Base-by-base conservation (phyloP, 306 rosid genomes). In the Cyclanthera cordifolia region DNA sequence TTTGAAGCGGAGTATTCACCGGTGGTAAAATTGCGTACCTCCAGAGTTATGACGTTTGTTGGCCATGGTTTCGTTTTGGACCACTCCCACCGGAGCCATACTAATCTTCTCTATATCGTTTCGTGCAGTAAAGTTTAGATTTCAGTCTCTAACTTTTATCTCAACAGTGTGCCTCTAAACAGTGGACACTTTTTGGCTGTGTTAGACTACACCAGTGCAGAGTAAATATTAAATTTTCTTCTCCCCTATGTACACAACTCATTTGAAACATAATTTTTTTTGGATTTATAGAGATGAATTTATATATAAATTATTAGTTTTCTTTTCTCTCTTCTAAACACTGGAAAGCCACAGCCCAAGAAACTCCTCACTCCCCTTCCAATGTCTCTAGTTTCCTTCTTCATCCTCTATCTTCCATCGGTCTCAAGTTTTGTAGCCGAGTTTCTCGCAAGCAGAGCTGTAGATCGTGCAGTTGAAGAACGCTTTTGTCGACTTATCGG, bases 1-100 rank as follows among this genome's bases (percentile, higher is more conserved):
- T 87, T 19, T 82, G 84, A 86, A 59, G 47, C 15, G 1, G 0
- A 28, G 14, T 1, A 16, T 58, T 16, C 6, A 1, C 32, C 1
- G 16, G 60, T 17, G 47, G 47, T 3, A 8, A 32, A 59, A 32
- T 32, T 1, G 7, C 66, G 9, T 8, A 30, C 8, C 46, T 16
- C 24, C 20, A 1, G 64, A 57, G 64, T 56, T 15, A 3, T 57
- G 13, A 15, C 11, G 2, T 41, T 56, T 28, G 8, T 9, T 23
- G 8, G 16, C 14, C 58, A 53, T 7, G 2, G 41, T 27, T 30
- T 32, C 37, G 0, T 32, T 32, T 32, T 32, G 4, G 37, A 32
- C 37, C 37, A 32, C 4, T 32, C 4, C 37, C 4, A 6, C 37
- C 3, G 37, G 6, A 6, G 37, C 37, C 37, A 32, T 32, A 6